Base-by-base conservation (phyloP, 2,329 filamentous ascomycete species). In the Pseudophaeomoniella oleicola region DNA sequence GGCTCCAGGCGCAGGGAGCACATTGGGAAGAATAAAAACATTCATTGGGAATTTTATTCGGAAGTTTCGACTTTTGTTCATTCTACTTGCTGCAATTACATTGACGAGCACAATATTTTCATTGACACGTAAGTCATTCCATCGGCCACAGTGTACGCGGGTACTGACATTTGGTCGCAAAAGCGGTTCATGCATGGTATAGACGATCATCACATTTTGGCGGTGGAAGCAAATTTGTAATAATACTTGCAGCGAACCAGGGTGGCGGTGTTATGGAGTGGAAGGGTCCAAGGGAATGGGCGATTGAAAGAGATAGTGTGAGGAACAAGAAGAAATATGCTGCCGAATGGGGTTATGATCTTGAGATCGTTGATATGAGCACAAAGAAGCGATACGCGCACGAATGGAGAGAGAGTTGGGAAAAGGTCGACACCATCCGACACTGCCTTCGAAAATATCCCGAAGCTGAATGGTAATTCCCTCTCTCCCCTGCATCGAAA, bases 401-500 rank as follows among this genome's bases (percentile, higher is more conserved):
- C 61, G 90, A 98, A 61, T 98, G 90, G 90, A 75, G 90, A 51
- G 90, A 98, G 62, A 92, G 88, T 57, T 98, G 90, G 90, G 90
- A 98, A 62, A 98, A 96, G 67, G 87, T 94, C 42, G 90, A 98
- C 56, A 85, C 85, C 30, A 76, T 98, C 50, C 77, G 88, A 42
- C 82, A 84, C 42, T 78, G 81, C 32, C 78, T 98, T 71, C 75
- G 78, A 54, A 94, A 94, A 57, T 94, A 96, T 53, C 90, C 90
- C 17, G 72, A 93, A 44, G 90, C 88, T 19, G 88, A 98, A 66
- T 98, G 90, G 90, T 94, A 67, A 59, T 77, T 60, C 16, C 10
- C 6, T n/a, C 6, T 5, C 14, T 17, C 11, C 15, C 33, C 27
- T 22, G 19, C 17, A 12, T 29, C 14, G 32, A 17, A 1, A 29